Percentiles rank a stretch among this genome's conserved stretches.
Evolutionary conservation across 75 land plant genomes (phyloP).

Genomic region (Pinus taeda): DNA sequence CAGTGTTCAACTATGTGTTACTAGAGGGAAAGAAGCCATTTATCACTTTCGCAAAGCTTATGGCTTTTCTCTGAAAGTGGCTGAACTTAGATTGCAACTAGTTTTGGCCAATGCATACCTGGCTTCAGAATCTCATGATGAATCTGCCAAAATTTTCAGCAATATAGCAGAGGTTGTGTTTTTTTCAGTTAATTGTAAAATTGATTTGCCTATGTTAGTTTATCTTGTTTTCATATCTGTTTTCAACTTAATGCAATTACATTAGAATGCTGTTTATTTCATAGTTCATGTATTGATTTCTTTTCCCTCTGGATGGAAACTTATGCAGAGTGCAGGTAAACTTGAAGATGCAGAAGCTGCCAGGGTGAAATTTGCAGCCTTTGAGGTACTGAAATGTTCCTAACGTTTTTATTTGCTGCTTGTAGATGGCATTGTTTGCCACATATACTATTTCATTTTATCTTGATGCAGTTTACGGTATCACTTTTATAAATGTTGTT

Average conservation of each 20-base stretch:
- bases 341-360: no score
- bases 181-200: neutral
- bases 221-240: neutral
- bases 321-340: neutral
- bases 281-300: neutral
- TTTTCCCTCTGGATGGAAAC: no score
- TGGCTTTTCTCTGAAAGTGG: conserved; percentile 25
- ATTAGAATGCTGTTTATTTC: neutral
- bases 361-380: no score
- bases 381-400: neutral
- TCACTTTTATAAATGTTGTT: no score
- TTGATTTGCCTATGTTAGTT: neutral
- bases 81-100: conserved; percentile 29
- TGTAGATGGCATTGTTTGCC: neutral
- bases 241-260: neutral
- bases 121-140: conserved; percentile 14
- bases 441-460: neutral
- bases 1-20: conserved; percentile 28
- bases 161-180: conserved; percentile 20
- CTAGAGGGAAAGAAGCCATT: conserved; percentile 25
- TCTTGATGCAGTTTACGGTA: no score
- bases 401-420: neutral
- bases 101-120: conserved; percentile 19
- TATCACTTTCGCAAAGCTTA: conserved; percentile 9
- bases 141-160: conserved; percentile 20